Evolutionary conservation across 345 rosid genomes (phyloP), one percentile per base, ranked within the genome.

Genomic region (Dipteronia dyeriana): DNA sequence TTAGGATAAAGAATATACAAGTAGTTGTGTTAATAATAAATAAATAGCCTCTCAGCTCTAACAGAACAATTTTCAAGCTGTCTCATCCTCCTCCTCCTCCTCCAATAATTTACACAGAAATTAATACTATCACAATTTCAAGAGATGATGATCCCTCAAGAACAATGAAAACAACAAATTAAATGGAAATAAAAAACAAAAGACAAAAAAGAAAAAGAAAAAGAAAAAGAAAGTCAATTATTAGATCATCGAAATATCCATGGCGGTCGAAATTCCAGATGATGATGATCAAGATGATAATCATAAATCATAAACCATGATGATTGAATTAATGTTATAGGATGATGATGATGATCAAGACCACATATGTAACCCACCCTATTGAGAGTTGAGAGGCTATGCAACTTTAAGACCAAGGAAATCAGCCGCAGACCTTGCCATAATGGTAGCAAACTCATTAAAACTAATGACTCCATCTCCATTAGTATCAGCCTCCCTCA

Each of bases 401-500:
- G 57, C 57, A 16, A 53, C n/a, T 39, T 81, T 68, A 63, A 87
- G 80, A 73, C 98, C 97, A 34, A 90, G 93, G 84, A 90, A 93
- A 76, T 91, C 97, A 61, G 90, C 77, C 5, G 95, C 91, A 31
- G 97, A 95, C 75, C 83, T 91, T 2, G 94, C 95, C 98, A 95
- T 86, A 39, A 89, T 89, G 70, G 83, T 83, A 0, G 97, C 87
- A 68, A 95, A 91, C 66, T 95, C 98, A 10, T 87, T 73, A 76
- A 95, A 93, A 77, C 97, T 93, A 72, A 95, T 82, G 53, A 95
- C 97, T 1, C 98, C 97, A 76, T 95, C 98, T 31, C 98, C 97
- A 73, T 93, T 91, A 26, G 91, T 79, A 70, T 93, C 98, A 22
- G 98, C 97, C 70, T 91, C 93, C 73, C 72, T 85, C 97, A 92